Base-by-base conservation (phyloP, 2,329 filamentous ascomycete genomes). In the Clathrospora elynae region DNA sequence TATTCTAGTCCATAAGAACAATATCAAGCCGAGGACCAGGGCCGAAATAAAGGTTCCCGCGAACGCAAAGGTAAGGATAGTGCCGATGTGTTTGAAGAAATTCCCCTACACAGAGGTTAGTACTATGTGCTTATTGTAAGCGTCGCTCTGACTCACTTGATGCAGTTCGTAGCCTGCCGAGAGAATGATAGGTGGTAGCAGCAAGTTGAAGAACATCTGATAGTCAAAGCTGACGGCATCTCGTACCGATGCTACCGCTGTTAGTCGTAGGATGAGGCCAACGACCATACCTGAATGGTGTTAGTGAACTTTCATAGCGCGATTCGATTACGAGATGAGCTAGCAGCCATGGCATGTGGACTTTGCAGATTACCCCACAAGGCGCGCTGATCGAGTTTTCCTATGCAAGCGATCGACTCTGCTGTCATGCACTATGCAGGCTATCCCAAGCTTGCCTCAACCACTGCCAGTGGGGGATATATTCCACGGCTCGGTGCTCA, bases 191-290 rank as follows among this genome's bases (percentile, higher is more conserved):
- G 93, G 93, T 24, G 93, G 93, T n/a, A 99, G 87, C 9, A 99
- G 83, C 31, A 99, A 82, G 72, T 99, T 99, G 79, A 99, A 99
- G 79, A 99, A 99, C 78, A 97, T 96, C 68, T 97, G 91, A 70
- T 96, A 96, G 75, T 97, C 88, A 78, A 99, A 99, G 72, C 87
- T 95, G 65, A 99, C 90, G 53, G 89, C 85, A 67, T 88, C 88
- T 70, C 91, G 86, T 61, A 99, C 90, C 51, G 87, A 89, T 51
- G 89, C 86, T 55, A 87, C 86, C 37, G 87, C 85, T 29, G 84
- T 88, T 51, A 96, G 76, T 64, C 93, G 83, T 45, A 99, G 84
- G 46, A 95, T 81, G 60, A 99, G 77, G 5, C 93, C 93, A 48
- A 99, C 90, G 45, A 90, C 86, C 93, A 97, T 97, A 62, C 92